Evolutionary conservation across 208 protist genomes (phyloP).

Genomic region (Entamoeba nuttalli): DNA sequence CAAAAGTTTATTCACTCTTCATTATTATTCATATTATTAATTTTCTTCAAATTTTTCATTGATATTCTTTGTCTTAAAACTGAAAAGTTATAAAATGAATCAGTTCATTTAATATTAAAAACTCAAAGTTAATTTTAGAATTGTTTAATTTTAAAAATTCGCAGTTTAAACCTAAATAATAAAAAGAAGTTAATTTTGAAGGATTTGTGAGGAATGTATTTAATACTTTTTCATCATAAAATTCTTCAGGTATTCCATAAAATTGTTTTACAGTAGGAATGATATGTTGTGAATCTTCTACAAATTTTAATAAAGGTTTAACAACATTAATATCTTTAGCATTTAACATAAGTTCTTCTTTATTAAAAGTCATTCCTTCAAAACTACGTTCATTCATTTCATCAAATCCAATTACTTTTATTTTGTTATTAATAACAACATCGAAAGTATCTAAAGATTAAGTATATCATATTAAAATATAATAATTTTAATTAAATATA

Average conservation of each 20-base stretch:
- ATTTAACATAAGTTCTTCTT: neutral
- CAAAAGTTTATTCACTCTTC: too few species aligned
- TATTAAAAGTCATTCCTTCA: too few species aligned
- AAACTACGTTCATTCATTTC: neutral
- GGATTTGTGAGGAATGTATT: neutral
- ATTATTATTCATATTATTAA: too few species aligned
- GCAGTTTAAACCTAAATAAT: too few species aligned
- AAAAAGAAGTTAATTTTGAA: neutral
- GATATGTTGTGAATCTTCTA: neutral
- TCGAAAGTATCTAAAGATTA: neutral
- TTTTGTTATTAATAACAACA: neutral
- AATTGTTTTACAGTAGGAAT: neutral
- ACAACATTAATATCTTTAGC: neutral
- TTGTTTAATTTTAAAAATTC: too few species aligned
- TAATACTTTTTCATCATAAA: neutral
- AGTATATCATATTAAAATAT: too few species aligned
- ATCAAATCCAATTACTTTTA: neutral
- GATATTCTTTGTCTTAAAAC: too few species aligned
- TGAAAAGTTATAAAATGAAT: too few species aligned
- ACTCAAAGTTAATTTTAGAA: too few species aligned
- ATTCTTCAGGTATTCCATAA: neutral
- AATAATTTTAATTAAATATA: too few species aligned
- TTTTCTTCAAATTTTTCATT: too few species aligned
- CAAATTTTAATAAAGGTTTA: neutral
- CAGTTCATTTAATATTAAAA: too few species aligned